Base-by-base conservation (phyloP, 306 rosid genomes). In the Prunus davidiana region DNA sequence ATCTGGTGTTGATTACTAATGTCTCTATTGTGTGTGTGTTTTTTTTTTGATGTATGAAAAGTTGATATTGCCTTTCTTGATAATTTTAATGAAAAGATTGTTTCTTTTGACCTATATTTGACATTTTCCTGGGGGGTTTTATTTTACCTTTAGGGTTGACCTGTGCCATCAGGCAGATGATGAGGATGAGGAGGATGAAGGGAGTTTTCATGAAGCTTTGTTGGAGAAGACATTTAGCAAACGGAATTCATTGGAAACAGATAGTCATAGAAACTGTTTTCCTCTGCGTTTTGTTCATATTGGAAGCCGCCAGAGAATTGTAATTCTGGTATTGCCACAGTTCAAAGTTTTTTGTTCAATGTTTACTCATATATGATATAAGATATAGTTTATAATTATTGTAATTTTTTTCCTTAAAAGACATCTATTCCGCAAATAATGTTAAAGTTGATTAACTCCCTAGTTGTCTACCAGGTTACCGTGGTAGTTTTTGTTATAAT, bases 151-250 rank as follows among this genome's bases (percentile, higher is more conserved):
- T 83, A 95, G 98, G 98, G 91, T 95, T 85, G 98, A 95, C 82
- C 97, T 92, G 73, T 95, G 98, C 91, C 98, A 95, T 83, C 98
- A 95, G 85, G 86, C 96, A 78, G 77, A 82, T 28, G 90, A 94
- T 10, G 97, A 87, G 60, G 97, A 92, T 0, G 92, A 94, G 57
- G 98, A 95, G 64, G 83, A 87, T 68, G 98, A 88, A 82, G 96
- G 86, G 76, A 86, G 79, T 80, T 61, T 74, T 30, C 91, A 87
- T 61, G 91, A 90, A 82, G 80, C 89, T 84, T 84, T 95, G 73
- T 72, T 95, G 49, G 93, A 84, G 70, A 89, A 85, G 85, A 80
- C 86, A 76, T 89, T 84, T 67, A 82, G 77, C 28, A 82, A 82
- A 51, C 72, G 81, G 60, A 79, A 80, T 75, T 50, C 84, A 25